phyloP scores from a whole-genome alignment of 306 rosid genomes.

The Corylus heterophylla region DNA sequence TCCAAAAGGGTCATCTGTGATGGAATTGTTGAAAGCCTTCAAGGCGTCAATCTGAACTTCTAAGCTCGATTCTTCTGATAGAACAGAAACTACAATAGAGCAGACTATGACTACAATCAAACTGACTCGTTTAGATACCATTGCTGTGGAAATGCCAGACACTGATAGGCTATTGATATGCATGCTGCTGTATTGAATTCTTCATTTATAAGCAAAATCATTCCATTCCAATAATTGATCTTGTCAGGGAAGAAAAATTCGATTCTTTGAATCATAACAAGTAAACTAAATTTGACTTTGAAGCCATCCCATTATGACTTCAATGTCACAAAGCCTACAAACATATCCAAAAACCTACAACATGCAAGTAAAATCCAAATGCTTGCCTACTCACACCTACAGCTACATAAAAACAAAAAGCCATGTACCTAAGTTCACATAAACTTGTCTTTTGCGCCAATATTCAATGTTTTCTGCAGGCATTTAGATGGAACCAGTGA shows the following conservation, averaged over 20 bases:
- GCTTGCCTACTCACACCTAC: too few relatives aligned
- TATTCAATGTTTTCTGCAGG: too few relatives aligned
- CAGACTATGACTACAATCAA: slow-evolving; percentile 33
- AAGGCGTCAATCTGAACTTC: slow-evolving; percentile 62
- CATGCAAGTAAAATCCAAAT: too few relatives aligned
- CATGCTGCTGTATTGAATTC: slow-evolving; percentile 8
- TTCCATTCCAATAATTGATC: neutral
- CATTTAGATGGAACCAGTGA: too few relatives aligned
- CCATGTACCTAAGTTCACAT: too few relatives aligned
- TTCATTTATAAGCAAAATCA: slow-evolving; percentile 21
- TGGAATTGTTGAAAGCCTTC: slow-evolving; percentile 63
- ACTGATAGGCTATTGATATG: neutral
- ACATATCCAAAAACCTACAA: too few relatives aligned
- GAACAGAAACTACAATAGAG: neutral
- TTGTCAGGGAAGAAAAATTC: slow-evolving; percentile 5
- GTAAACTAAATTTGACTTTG: neutral
- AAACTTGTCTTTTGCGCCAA: too few relatives aligned
- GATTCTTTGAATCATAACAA: slow-evolving; percentile 22
- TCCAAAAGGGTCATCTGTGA: slow-evolving; percentile 56
- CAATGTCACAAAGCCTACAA: too few relatives aligned
- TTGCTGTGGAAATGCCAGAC: slow-evolving; percentile 14
- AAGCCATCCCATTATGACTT: too few relatives aligned
- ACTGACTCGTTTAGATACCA: slow-evolving; percentile 45
- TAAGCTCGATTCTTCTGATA: slow-evolving; percentile 40
- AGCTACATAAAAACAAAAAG: too few relatives aligned